Percentiles rank a stretch among this genome's conserved stretches.
Evolutionary conservation across 2,329 filamentous ascomycete genomes (phyloP).

Genomic region (Didymella glomerata): DNA sequence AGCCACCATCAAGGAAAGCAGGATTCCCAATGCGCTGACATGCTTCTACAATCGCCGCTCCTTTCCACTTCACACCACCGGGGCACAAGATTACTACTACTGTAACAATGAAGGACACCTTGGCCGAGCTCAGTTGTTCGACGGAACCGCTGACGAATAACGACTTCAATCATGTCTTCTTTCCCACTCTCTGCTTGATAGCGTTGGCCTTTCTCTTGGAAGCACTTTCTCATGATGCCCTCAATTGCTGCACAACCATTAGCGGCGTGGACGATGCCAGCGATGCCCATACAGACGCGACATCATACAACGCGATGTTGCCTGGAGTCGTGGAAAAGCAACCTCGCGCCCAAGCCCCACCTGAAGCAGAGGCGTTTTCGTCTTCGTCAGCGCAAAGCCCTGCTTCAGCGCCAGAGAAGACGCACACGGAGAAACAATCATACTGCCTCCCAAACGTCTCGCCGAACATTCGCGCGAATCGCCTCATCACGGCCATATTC

Average conservation of each 20-base stretch:
- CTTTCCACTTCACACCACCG: too few relatives aligned
- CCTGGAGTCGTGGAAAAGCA: conserved; percentile 6
- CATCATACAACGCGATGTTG: not conserved
- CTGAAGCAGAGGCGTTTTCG: not conserved
- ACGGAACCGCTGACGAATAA: not conserved
- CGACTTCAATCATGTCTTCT: not conserved
- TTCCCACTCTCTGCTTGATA: not conserved
- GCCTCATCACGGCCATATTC: conserved; percentile 22
- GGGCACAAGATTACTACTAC: too few relatives aligned
- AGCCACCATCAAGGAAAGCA: conserved; percentile 6
- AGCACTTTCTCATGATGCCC: not conserved
- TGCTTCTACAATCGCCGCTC: too few relatives aligned
- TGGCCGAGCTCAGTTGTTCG: not conserved
- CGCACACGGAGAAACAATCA: not conserved
- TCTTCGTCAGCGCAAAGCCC: not conserved
- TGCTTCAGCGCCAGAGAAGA: not conserved
- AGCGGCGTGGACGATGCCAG: not conserved
- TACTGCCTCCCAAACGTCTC: conserved; percentile 9
- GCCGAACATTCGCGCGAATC: conserved; percentile 21
- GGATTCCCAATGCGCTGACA: too few relatives aligned
- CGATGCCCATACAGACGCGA: not conserved
- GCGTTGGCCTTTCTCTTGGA: not conserved
- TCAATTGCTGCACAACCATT: conserved; percentile 3
- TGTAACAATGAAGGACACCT: not conserved
- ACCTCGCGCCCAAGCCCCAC: conserved; percentile 3